Conservation (phyloP, 2,329 filamentous ascomycete genomes). For the Ceratocystis ficicola region DNA sequence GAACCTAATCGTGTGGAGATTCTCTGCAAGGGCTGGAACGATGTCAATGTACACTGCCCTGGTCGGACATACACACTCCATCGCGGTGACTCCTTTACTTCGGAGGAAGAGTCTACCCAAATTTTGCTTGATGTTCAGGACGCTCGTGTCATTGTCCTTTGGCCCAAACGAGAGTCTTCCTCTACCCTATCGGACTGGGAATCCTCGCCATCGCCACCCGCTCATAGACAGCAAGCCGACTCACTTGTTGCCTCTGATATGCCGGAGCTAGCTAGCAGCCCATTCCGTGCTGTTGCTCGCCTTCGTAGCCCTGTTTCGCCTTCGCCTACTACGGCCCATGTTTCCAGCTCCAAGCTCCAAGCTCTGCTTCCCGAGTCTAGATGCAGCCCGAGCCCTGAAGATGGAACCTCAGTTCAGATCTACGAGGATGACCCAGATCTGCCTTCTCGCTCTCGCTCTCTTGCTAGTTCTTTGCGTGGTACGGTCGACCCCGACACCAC, state of each 20-base stretch:
- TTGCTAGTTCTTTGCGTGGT: background rate
- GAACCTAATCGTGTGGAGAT: slow-evolving; percentile 73
- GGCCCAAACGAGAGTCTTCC: slow-evolving; percentile 54
- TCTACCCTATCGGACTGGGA: slow-evolving; percentile 62
- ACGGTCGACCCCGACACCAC: slow-evolving; percentile 31
- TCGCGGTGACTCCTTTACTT: slow-evolving; percentile 82
- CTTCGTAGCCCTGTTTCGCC: slow-evolving; percentile 19
- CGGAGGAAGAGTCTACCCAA: slow-evolving; percentile 73
- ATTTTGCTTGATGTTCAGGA: slow-evolving; percentile 96
- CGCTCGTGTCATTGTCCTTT: slow-evolving; percentile 75
- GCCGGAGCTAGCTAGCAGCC: slow-evolving; percentile 12
- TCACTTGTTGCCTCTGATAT: background rate
- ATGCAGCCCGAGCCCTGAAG: slow-evolving; percentile 1
- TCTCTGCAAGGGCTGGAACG: slow-evolving; percentile 91
- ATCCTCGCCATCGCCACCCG: slow-evolving; percentile 35
- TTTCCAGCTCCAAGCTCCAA: slow-evolving; percentile 37
- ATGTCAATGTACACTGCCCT: slow-evolving; percentile 82
- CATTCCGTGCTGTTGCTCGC: slow-evolving; percentile 10
- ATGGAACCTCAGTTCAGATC: slow-evolving; percentile 45
- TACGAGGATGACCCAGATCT: slow-evolving; percentile 52
- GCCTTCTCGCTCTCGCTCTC: slow-evolving; percentile 26
- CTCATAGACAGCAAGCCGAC: background rate
- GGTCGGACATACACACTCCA: slow-evolving; percentile 72
- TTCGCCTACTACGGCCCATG: slow-evolving; percentile 32
- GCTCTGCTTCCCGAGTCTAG: slow-evolving; percentile 32